Percentiles rank a stretch among this genome's conserved stretches.
These are phyloP conservation scores for Westerdykella sp. DNA, from an alignment of 2,329 filamentous ascomycete genomes.

Conservation along the genomic window DNA sequence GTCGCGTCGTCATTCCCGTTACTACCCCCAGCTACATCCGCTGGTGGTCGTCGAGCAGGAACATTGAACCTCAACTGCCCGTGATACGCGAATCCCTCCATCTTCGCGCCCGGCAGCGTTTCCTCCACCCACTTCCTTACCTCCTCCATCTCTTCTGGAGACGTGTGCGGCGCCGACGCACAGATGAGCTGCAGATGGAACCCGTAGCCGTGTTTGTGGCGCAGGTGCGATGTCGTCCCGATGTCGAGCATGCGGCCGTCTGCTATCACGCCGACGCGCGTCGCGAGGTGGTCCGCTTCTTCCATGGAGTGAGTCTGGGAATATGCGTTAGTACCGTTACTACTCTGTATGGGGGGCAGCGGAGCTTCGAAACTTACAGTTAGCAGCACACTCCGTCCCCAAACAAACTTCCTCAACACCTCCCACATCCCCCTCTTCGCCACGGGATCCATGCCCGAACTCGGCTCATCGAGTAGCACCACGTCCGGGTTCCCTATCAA, in stretches of 20 bases:
- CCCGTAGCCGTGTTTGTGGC: conserved; percentile 65
- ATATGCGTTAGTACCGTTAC: not conserved
- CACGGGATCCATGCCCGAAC: conserved; percentile 77
- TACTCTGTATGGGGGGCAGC: no score
- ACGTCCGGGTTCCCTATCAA: conserved; percentile 86
- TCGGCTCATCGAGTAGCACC: conserved; percentile 78
- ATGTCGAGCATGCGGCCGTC: conserved; percentile 66
- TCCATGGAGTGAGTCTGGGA: conserved; percentile 76
- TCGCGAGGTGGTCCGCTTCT: conserved; percentile 78
- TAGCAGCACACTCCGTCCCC: conserved; percentile 67
- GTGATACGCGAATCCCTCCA: conserved; percentile 33
- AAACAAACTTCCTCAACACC: conserved; percentile 63
- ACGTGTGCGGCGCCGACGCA: conserved; percentile 63
- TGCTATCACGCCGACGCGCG: conserved; percentile 74
- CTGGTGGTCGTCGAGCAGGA: conserved; percentile 1
- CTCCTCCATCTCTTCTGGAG: conserved; percentile 56
- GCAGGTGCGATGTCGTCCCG: conserved; percentile 43
- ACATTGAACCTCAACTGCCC: conserved; percentile 17
- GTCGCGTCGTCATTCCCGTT: not conserved
- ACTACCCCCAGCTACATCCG: conserved; percentile 7
- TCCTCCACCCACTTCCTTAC: conserved; percentile 59
- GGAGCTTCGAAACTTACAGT: conserved; percentile 40
- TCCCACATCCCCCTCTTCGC: conserved; percentile 88
- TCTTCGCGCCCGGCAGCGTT: conserved; percentile 55
- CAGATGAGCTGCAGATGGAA: conserved; percentile 76